Evolutionary conservation across 2,329 filamentous ascomycete genomes (phyloP), one percentile per base, ranked within the genome.

Genomic region (Ploettnerulaceae sp.): DNA sequence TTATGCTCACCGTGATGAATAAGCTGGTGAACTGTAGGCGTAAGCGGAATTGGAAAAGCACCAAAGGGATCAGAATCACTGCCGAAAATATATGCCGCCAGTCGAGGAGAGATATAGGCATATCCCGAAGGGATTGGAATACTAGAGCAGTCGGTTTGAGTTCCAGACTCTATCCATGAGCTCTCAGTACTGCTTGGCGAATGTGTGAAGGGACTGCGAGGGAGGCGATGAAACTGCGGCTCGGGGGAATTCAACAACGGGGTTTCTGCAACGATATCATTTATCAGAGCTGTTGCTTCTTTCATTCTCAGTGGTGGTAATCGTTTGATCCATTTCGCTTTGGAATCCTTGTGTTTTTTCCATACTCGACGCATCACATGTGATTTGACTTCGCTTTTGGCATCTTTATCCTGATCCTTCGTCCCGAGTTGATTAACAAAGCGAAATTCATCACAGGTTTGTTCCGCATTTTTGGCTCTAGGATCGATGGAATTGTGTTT

Each of bases 331-430:
- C 29, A 43, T 34, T 43, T 35, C 12, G 20, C n/a, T 33, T 33
- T 21, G 3, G 29, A 35, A 21, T 43, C 40, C 20, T 43, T 43
- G 31, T 43, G 40, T 12, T 43, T 43, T 11, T 43, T 43, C 40
- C 40, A 43, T 1, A 43, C 40, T 9, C 40, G 29, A 3, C 40
- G 29, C 40, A 43, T 43, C 20, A 43, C 40, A 20, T 43, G 40
- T n/a, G 40, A 43, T 25, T 43, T 43, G 22, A 43, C 40, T n/a
- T 25, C 31, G n/a, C 40, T 43, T 43, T 32, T 29, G 7, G 25
- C 40, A 7, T 43, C 21, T 12, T 43, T 31, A 21, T 43, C 40
- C 11, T 29, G 40, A 9, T 43, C 28, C 12, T 29, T 20, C 14
- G 29, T 43, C 21, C 28, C 31, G 6, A 43, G 28, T 14, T 31